Evolutionary conservation across 768 basidiomycete genomes (phyloP), one percentile per base, ranked within the genome.

Genomic region (Chlorophyllum brunneum): DNA sequence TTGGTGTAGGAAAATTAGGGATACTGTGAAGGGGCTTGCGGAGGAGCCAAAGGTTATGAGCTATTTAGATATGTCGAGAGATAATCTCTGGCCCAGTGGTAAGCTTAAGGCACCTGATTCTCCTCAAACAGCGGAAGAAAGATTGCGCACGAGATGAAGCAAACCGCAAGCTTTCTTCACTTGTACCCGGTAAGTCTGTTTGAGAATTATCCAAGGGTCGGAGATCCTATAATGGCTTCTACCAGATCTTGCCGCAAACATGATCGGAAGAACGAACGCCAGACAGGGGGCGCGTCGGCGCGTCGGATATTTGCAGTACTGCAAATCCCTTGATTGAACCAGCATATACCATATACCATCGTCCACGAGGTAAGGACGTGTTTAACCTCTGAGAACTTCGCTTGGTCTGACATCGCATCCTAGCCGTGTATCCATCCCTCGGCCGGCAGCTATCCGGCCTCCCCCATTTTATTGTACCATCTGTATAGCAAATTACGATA

Each of bases 211-310:
- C 24, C n/a, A n/a, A n/a, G n/a, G n/a, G n/a, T n/a, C 18, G 26
- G 8, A 10, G 33, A 34, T 18, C 11, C 29, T 38, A 27, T 55
- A 44, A 38, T 42, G 40, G 44, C 20, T 51, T 45, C 3, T 18
- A 34, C 7, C 58, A 97, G 95, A 98, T 63, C 70, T 98, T 47
- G 94, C 92, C 27, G 92, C 95, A 5, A 98, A 97, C 61, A 93
- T 98, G 88, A 98, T 98, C 58, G 97, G 97, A n/a, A 80, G 94
- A 26, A 86, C 90, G 2, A 98, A 99, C 63, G 94, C 95, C 15
- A 82, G 94, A 10, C 79, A 93, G 37, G 97, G 95, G 13, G 94
- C 95, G 7, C 79, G n/a, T n/a, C n/a, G n/a, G n/a, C n/a, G n/a
- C n/a, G 93, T 34, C 79, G 93, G 43, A 89, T 97, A 55, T 98